These are phyloP conservation scores for Lagerstroemia speciosa DNA, from an alignment of 345 rosid genomes.

Conservation along the genomic window DNA sequence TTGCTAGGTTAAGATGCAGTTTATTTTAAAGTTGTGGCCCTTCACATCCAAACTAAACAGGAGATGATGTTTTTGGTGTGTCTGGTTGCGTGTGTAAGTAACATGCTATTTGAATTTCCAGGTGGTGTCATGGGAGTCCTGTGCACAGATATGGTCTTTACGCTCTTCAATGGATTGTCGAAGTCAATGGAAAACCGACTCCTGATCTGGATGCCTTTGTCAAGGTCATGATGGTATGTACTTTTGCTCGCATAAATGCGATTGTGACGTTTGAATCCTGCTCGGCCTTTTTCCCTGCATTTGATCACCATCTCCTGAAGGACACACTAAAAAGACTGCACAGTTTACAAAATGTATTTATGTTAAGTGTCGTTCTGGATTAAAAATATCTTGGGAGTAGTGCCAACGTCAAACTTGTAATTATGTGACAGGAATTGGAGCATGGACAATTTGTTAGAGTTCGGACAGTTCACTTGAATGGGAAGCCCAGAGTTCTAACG, in stretches of 20 bases:
- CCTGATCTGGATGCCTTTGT: conserved; percentile 75
- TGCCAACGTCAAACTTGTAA: neutral
- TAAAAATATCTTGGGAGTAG: neutral
- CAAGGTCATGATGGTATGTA: conserved; percentile 56
- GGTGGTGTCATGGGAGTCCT: conserved; percentile 97
- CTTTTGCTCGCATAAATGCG: too few relatives aligned
- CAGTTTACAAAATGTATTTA: too few relatives aligned
- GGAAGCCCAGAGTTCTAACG: conserved; percentile 82
- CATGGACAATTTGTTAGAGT: conserved; percentile 85
- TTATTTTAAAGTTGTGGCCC: neutral
- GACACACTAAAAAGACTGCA: neutral
- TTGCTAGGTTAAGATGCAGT: conserved; percentile 41
- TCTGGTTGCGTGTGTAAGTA: neutral
- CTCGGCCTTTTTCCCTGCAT: too few relatives aligned
- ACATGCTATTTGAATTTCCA: conserved; percentile 16
- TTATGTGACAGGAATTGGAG: conserved; percentile 52
- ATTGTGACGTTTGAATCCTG: too few relatives aligned
- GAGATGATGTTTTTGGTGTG: neutral
- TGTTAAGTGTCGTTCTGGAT: neutral
- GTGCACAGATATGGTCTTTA: conserved; percentile 75
- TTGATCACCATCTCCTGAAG: too few relatives aligned
- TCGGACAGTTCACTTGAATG: conserved; percentile 70
- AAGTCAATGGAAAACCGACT: conserved; percentile 76
- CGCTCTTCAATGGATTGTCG: conserved; percentile 92
- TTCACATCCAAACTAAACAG: neutral